Conservation (phyloP, 2,329 filamentous ascomycete genomes). For the Clathrospora elynae region DNA sequence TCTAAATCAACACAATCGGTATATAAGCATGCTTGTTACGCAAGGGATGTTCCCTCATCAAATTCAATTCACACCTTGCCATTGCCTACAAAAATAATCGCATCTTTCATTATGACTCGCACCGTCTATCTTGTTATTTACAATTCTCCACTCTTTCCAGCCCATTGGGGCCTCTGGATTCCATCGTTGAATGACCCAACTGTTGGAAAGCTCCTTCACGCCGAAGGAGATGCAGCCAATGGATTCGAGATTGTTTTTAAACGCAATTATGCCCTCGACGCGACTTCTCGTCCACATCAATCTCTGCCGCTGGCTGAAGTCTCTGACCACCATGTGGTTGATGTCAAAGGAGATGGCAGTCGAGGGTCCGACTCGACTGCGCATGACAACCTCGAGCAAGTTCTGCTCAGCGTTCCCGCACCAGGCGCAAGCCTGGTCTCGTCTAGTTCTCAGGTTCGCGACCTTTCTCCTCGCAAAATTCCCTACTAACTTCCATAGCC, state of each 20-base stretch:
- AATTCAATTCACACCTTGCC: too few species aligned
- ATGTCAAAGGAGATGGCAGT: slow-evolving; percentile 13
- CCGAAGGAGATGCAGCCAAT: slow-evolving; percentile 21
- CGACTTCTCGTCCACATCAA: slow-evolving; percentile 10
- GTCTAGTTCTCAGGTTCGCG: background rate
- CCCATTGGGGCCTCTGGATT: slow-evolving; percentile 35
- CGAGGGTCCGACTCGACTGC: slow-evolving; percentile 7
- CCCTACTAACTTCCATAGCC: background rate
- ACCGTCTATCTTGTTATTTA: slow-evolving; percentile 27
- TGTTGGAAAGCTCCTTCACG: slow-evolving; percentile 30
- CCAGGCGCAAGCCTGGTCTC: slow-evolving; percentile 26
- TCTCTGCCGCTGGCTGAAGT: slow-evolving; percentile 14
- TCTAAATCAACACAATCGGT: too few species aligned
- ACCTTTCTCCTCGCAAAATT: too few species aligned
- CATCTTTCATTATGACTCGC: too few species aligned
- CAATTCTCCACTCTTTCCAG: slow-evolving; percentile 30
- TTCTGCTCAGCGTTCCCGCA: slow-evolving; percentile 22
- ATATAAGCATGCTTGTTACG: too few species aligned
- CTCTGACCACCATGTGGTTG: slow-evolving; percentile 15
- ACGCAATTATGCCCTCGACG: slow-evolving; percentile 25
- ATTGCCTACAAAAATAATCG: too few species aligned
- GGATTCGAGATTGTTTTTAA: slow-evolving; percentile 27
- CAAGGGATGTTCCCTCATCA: too few species aligned
- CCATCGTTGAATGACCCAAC: slow-evolving; percentile 11
- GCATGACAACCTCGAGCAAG: slow-evolving; percentile 23